Evolutionary conservation across 495 filamentous ascomycete species (phyloP), one percentile per base, ranked within the genome.

Genomic region (Tuber microsphaerosporum): DNA sequence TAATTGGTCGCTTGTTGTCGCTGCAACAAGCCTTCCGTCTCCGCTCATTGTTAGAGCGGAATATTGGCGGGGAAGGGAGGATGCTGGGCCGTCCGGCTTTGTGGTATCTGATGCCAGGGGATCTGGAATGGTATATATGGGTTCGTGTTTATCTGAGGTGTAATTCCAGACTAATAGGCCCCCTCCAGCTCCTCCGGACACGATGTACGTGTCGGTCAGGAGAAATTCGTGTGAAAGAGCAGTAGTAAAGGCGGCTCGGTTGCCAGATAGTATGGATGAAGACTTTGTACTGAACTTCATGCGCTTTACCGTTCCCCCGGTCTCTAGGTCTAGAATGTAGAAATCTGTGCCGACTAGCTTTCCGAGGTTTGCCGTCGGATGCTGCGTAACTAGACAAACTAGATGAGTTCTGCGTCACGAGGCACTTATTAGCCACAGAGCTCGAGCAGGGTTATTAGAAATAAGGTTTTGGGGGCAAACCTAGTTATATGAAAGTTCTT

Each of bases 401-500:
- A 83, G 74, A 73, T 77, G 71, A 37, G 80, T 82, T 56, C 82
- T 83, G 16, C n/a, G 56, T 39, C 43, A 19, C 42, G 41, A 73
- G 19, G 4, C 14, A 34, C 26, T 22, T 44, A 41, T 78, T 68
- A 78, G 75, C 39, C 70, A 31, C 26, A 34, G 14, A 34, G 0
- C 26, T 5, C 1, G 14, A 17, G 5, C 6, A 65, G 10, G 16
- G 31, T 31, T 31, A 65, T 65, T 4, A 19, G 31, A 65, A 14
- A 17, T 31, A 65, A 3, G 9, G 26, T 19, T 34, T n/a, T n/a
- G n/a, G 56, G 41, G 71, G 74, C 78, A 68, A 75, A 73, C 81
- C 71, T 82, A 56, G 81, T 82, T 42, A 82, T 69, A 75, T 82
- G 81, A 51, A 82, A 82, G 74, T 82, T 82, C 43, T 82, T 82